phyloP scores from a whole-genome alignment of 345 rosid species.

The Garcia nutans region DNA sequence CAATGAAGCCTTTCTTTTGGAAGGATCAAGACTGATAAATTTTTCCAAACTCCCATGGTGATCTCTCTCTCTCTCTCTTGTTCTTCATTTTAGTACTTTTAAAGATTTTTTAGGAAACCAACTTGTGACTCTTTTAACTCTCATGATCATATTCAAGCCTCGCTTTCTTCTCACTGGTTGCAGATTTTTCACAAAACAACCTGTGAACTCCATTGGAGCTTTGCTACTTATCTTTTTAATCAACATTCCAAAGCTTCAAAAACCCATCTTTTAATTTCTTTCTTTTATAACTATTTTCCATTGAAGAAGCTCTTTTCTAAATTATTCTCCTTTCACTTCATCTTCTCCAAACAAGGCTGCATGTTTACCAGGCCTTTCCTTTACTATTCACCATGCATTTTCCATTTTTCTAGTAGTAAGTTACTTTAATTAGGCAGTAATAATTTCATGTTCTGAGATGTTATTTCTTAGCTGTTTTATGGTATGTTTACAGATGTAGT shows the following conservation, averaged over 20 bases:
- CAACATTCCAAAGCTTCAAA: neutral
- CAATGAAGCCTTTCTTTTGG: constrained; percentile 65
- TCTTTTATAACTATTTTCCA: constrained; percentile 8
- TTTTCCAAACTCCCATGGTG: constrained; percentile 1
- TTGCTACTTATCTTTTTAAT: neutral
- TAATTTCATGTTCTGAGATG: neutral
- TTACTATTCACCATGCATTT: constrained; percentile 7
- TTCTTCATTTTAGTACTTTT: neutral
- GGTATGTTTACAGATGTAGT: constrained; percentile 15
- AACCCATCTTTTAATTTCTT: neutral
- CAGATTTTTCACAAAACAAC: constrained; percentile 42
- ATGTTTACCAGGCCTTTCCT: constrained; percentile 52
- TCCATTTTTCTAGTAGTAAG: neutral
- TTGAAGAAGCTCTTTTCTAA: neutral
- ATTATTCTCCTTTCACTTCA: constrained; percentile 20
- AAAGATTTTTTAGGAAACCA: constrained; percentile 19
- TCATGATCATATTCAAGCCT: neutral
- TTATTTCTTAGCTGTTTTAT: constrained; percentile 17
- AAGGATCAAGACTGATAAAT: constrained; percentile 42
- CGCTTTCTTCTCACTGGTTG: constrained; percentile 31
- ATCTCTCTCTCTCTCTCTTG: neutral
- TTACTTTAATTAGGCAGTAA: neutral
- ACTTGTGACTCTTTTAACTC: constrained; percentile 10
- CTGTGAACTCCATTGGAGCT: constrained; percentile 17
- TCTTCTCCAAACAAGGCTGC: constrained; percentile 35